Base-by-base conservation (phyloP, 106 monocot species). In the Dendrobium huoshanense region DNA sequence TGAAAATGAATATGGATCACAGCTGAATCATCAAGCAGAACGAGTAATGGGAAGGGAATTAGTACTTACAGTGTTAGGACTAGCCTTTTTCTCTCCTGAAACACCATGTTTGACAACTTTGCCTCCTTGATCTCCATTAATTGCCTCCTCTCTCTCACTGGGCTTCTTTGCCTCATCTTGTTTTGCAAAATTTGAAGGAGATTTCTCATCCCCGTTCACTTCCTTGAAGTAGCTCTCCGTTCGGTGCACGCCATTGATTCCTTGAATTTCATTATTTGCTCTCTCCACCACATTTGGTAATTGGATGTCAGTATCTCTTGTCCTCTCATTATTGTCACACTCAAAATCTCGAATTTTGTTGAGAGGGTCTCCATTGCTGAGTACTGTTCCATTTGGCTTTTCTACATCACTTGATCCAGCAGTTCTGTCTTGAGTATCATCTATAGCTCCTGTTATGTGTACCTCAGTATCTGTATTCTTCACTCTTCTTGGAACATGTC, bases 311-410 rank as follows among this genome's bases (percentile, higher is more conserved):
- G 43, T 74, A 74, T 43, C 2, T 0, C 20, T 8, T 74, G 41
- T 33, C 18, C 74, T 74, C 20, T 74, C 74, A 74, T 74, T 43
- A 41, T 74, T 41, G 2, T 43, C 40, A 29, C 37, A 70, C 0
- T 70, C 70, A 4, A 70, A 70, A 37, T 70, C 70, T 70, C 9
- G 70, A 70, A 37, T 70, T 31, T 70, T 70, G 70, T 18, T 29
- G 7, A 43, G 19, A 74, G 42, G 43, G 20, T 13, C 19, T 74
- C 42, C 74, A 74, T 74, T 72, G 72, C 40, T 72, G 22, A 67
- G 25, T 6, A 24, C 18, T 29, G 9, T 10, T 29, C 5, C 67
- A 10, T 25, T 70, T 70, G 70, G 70, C 70, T 37, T 37, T 37
- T 15, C 33, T 37, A 13, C 37, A 19, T 42, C 74, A 74, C 42